phyloP scores from a whole-genome alignment of 2,329 filamentous ascomycete species.

The Didymella lethalis region DNA sequence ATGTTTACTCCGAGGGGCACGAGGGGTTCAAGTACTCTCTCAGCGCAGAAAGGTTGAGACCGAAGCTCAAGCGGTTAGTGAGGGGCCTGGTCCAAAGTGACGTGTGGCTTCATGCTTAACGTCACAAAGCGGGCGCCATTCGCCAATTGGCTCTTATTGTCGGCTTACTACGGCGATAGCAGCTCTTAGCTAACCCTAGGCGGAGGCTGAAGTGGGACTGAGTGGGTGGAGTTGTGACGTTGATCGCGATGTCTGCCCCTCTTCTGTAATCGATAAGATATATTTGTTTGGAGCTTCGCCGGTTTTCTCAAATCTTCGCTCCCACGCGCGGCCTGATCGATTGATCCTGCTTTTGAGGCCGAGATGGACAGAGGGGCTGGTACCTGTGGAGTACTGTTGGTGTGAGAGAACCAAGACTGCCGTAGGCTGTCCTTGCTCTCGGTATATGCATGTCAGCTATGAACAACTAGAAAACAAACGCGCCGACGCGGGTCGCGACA shows the following conservation, averaged over 20 bases:
- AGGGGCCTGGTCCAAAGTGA: constrained; percentile 40
- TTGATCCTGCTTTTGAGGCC: neutral
- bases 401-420: neutral
- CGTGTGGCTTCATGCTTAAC: constrained; percentile 33
- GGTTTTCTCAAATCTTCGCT: constrained; percentile 13
- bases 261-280: constrained; percentile 18
- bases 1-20: constrained; percentile 25
- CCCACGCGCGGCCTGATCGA: constrained; percentile 13
- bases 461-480: constrained; percentile 5
- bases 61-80: constrained; percentile 23
- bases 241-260: constrained; percentile 20
- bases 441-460: constrained; percentile 7
- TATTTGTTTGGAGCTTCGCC: constrained; percentile 18
- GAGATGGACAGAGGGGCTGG: neutral
- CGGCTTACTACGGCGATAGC: constrained; percentile 32
- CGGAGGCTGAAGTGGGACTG: constrained; percentile 32
- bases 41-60: constrained; percentile 30
- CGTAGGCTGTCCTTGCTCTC: neutral
- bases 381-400: neutral
- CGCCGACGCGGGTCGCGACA: constrained; percentile 6
- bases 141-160: constrained; percentile 30
- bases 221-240: constrained; percentile 27
- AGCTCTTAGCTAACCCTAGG: constrained; percentile 29
- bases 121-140: constrained; percentile 19
- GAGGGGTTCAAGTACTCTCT: constrained; percentile 48